Evolutionary conservation across 2,329 filamentous ascomycete species (phyloP), one percentile per base, ranked within the genome.

Genomic region (Epichloe bromicola): DNA sequence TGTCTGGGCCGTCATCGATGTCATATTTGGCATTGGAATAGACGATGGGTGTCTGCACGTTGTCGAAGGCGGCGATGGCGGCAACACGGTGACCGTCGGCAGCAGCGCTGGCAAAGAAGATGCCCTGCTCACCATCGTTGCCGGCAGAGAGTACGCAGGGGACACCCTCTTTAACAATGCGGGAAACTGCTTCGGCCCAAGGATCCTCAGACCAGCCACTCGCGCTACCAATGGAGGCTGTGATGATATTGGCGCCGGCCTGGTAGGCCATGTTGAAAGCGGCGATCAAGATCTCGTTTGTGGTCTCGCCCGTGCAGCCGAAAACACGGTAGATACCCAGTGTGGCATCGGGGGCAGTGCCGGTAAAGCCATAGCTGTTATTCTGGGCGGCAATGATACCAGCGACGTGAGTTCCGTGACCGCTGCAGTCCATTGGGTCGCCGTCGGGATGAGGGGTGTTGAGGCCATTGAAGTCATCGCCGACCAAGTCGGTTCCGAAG

Each of bases 361-460:
- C 80, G 15, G 74, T 75, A 57, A 80, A 76, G n/a, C 73, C 73
- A 38, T 72, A 72, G 0, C 67, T 62, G 59, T 80, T 70, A 44
- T 64, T 61, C 60, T 80, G 75, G 1, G 79, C 80, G 2, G 78
- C 80, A 43, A 85, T 73, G 54, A 79, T 82, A 34, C 82, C 81
- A 2, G 79, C 72, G 23, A 81, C 76, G 61, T 81, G 79, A 1
- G 76, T 80, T 33, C 80, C 80, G 61, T 84, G 80, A 2, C 79
- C 79, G 2, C 60, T 64, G 57, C 77, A 79, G 55, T 76, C 75
- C 58, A 76, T 74, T 2, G 79, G 79, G 54, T 79, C 74, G 2
- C 63, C 44, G 55, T 74, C 74, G 1, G 75, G 74, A 0, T 64
- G 53, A 8, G 70, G 70, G 1, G 59, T 64, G 54, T 69, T 69